A percentile compares a stretch with the other conserved stretches of the same genome.
These are phyloP conservation scores for Daldinia caldariorum DNA, from an alignment of 495 filamentous ascomycete genomes.

Conservation along the genomic window DNA sequence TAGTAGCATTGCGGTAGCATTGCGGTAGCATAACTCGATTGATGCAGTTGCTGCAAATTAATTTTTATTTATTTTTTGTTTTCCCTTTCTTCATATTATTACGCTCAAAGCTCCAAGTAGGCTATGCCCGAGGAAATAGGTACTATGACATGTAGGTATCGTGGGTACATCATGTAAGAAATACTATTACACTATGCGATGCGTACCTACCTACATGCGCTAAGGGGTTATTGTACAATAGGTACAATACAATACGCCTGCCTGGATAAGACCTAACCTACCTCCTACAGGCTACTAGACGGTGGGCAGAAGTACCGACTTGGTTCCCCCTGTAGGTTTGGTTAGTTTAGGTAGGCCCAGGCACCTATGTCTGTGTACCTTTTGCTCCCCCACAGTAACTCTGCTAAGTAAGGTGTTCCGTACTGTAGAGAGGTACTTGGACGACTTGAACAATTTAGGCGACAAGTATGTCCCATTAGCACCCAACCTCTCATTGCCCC, in stretches of 20 bases:
- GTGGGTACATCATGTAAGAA: not conserved
- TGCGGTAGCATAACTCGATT: not conserved
- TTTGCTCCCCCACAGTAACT: slow-evolving; percentile 20
- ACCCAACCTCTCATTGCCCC: slow-evolving; percentile 29
- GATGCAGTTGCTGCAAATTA: slow-evolving; percentile 15
- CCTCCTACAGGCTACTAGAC: no score
- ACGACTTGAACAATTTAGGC: not conserved
- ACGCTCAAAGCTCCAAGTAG: slow-evolving; percentile 12
- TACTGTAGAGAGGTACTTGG: slow-evolving; percentile 35
- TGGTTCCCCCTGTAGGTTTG: not conserved
- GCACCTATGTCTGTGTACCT: not conserved
- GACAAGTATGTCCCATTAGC: slow-evolving; percentile 10
- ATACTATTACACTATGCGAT: not conserved
- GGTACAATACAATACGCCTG: no score
- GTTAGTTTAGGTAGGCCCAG: no score
- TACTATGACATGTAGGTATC: not conserved
- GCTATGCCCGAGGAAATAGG: slow-evolving; percentile 1
- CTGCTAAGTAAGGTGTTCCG: slow-evolving; percentile 11
- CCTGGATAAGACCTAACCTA: not conserved
- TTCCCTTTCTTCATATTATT: slow-evolving; percentile 10
- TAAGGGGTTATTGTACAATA: not conserved
- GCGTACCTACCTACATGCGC: not conserved
- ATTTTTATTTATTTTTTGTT: not conserved
- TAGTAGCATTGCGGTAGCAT: not conserved
- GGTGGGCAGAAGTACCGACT: not conserved